Evolutionary conservation across 176 grass and related monocot genomes (phyloP).

Genomic region (Luzula sylvatica): DNA sequence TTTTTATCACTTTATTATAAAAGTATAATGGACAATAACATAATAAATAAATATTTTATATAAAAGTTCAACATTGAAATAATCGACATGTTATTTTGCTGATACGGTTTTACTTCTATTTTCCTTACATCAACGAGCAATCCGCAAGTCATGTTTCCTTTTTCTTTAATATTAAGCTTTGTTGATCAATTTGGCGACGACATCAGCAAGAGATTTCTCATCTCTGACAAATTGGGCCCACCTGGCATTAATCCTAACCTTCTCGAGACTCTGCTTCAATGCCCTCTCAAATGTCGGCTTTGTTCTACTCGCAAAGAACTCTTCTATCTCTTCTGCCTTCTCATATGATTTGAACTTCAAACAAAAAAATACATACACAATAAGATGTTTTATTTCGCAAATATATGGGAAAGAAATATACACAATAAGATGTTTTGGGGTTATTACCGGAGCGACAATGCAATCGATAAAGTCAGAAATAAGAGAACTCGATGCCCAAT

Average conservation of each 20-base stretch:
- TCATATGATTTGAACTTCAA: conserved; percentile 49
- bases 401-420: background rate
- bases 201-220: conserved; percentile 34
- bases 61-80: too few species aligned
- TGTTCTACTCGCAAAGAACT: conserved; percentile 44
- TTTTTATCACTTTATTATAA: too few species aligned
- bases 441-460: conserved; percentile 37
- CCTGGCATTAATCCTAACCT: conserved; percentile 36
- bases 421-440: background rate
- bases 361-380: conserved; percentile 6
- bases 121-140: too few species aligned
- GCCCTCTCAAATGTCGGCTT: conserved; percentile 44
- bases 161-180: conserved; percentile 14
- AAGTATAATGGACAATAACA: too few species aligned
- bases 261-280: conserved; percentile 65
- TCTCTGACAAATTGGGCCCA: conserved; percentile 51
- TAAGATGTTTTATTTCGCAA: background rate
- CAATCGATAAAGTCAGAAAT: conserved; percentile 20
- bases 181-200: conserved; percentile 29
- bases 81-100: too few species aligned
- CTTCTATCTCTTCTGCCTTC: conserved; percentile 47
- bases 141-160: too few species aligned
- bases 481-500: conserved; percentile 28
- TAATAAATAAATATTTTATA: too few species aligned
- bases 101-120: too few species aligned